phyloP scores from a whole-genome alignment of 106 monocot genomes.

The Acanthochlamys bracteata region DNA sequence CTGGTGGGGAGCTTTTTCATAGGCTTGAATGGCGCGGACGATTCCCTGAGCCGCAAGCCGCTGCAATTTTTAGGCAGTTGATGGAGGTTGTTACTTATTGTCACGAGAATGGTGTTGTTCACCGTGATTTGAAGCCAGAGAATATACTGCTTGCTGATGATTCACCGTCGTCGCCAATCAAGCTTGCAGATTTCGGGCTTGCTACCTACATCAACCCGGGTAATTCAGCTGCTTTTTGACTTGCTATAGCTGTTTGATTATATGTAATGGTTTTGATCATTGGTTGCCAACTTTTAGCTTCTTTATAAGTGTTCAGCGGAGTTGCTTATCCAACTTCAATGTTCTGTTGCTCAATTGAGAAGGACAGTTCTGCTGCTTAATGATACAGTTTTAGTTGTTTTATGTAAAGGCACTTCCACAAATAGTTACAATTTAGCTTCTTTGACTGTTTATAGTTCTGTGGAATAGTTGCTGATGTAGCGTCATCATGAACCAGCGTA shows the following conservation, averaged over 20 bases:
- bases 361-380: too few relatives aligned
- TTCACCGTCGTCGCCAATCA: constrained; percentile 60
- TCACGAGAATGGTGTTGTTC: constrained; percentile 78
- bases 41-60: constrained; percentile 59
- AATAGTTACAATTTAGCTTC: too few relatives aligned
- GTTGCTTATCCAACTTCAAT: too few relatives aligned
- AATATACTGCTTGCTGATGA: constrained; percentile 72
- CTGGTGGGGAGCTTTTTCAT: constrained; percentile 89
- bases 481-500: too few relatives aligned
- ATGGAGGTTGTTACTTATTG: constrained; percentile 83
- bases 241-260: not conserved
- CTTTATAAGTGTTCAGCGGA: too few relatives aligned
- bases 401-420: too few relatives aligned
- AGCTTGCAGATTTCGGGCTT: constrained; percentile 88
- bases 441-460: too few relatives aligned
- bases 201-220: constrained; percentile 84
- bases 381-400: too few relatives aligned
- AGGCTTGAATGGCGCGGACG: constrained; percentile 53
- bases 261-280: not conserved
- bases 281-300: not conserved
- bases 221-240: constrained; percentile 10
- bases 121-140: constrained; percentile 91
- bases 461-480: too few relatives aligned
- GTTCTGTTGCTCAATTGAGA: too few relatives aligned
- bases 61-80: constrained; percentile 46